phyloP scores from a whole-genome alignment of 768 basidiomycete species.

The Trametes gibbosa region DNA sequence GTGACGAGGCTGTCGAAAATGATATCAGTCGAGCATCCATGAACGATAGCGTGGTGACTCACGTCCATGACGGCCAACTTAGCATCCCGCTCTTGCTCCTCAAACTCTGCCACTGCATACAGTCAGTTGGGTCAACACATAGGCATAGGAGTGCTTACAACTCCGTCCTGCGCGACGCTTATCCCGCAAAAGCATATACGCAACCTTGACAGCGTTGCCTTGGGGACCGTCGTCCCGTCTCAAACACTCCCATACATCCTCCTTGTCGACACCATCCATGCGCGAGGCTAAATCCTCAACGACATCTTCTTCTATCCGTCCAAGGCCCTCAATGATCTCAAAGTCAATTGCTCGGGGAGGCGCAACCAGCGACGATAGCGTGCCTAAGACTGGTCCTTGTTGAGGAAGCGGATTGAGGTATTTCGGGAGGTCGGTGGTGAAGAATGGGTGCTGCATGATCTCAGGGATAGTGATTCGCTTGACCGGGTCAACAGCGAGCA shows the following conservation, averaged over 20 bases:
- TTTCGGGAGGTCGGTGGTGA: conserved; percentile 76
- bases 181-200: conserved; percentile 90
- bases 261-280: conserved; percentile 72
- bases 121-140: conserved; percentile 13
- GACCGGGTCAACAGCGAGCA: conserved; percentile 93
- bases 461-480: conserved; percentile 93
- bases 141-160: conserved; percentile 50
- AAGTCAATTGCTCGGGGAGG: conserved; percentile 68
- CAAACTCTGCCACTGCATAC: conserved; percentile 63
- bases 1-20: conserved; percentile 57
- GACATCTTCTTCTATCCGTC: conserved; percentile 87
- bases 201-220: conserved; percentile 94
- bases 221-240: conserved; percentile 79
- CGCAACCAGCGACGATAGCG: conserved; percentile 67
- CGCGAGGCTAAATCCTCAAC: conserved; percentile 76
- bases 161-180: conserved; percentile 82
- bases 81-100: conserved; percentile 84
- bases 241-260: conserved; percentile 86
- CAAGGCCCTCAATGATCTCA: conserved; percentile 88
- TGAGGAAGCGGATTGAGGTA: conserved; percentile 86
- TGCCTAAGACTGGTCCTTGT: conserved; percentile 74
- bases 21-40: conserved; percentile 7
- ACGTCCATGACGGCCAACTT: conserved; percentile 80
- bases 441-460: conserved; percentile 89
- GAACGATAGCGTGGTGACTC: conserved; percentile 30